Evolutionary conservation across 192 early-diverging fungal species (phyloP).

Genomic region (Backusella mclennaniae): DNA sequence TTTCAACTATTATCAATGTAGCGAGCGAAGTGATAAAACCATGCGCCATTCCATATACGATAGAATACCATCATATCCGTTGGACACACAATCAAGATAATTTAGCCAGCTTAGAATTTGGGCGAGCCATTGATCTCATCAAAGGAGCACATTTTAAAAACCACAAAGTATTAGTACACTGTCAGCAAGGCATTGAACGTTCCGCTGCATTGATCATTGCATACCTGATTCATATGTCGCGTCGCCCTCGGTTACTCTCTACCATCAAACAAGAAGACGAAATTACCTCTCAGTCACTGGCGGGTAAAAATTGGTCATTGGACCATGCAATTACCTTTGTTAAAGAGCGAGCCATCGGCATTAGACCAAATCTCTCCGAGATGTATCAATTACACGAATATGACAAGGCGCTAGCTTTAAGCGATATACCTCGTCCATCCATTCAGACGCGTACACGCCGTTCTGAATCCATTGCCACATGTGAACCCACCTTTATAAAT

Average conservation of each 20-base stretch:
- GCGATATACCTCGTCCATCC: neutral
- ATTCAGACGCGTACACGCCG: constrained; percentile 6
- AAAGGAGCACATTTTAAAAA: constrained; percentile 27
- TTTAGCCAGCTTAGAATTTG: constrained; percentile 54
- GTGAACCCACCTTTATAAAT: neutral
- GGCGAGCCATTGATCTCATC: constrained; percentile 49
- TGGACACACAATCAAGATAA: constrained; percentile 78
- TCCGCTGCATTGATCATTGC: constrained; percentile 85
- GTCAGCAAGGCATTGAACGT: constrained; percentile 84
- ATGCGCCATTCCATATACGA: constrained; percentile 11
- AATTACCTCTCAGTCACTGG: constrained; percentile 45
- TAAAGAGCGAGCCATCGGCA: constrained; percentile 58
- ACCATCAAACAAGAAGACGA: constrained; percentile 25
- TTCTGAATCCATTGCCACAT: neutral
- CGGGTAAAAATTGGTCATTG: constrained; percentile 48
- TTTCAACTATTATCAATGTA: constrained; percentile 68
- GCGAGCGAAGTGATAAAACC: constrained; percentile 58
- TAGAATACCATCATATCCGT: constrained; percentile 57
- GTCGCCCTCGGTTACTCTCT: constrained; percentile 32
- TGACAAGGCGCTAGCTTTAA: constrained; percentile 33
- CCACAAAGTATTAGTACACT: constrained; percentile 73
- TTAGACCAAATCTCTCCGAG: constrained; percentile 79
- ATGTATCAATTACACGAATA: constrained; percentile 76
- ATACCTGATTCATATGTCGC: constrained; percentile 67
- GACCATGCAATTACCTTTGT: constrained; percentile 72